A percentile compares a stretch with the other conserved stretches of the same genome.
Evolutionary conservation across 2,329 filamentous ascomycete species (phyloP).

Genomic region (Ascochyta lentis): DNA sequence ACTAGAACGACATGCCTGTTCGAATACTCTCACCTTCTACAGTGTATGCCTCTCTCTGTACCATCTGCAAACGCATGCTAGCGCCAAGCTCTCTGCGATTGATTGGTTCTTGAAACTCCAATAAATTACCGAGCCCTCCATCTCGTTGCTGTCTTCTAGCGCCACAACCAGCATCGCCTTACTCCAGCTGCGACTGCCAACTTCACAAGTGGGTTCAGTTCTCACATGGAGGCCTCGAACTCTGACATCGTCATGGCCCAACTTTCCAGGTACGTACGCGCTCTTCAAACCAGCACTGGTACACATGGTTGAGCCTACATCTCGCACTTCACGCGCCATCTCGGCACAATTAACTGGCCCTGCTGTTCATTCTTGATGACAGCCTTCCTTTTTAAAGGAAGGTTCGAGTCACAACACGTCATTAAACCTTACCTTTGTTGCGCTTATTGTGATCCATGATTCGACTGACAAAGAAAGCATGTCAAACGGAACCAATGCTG

Average conservation of each 20-base stretch:
- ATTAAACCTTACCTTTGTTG: background rate
- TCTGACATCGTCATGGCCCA: background rate
- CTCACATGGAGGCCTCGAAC: background rate
- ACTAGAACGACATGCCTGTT: background rate
- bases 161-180: background rate
- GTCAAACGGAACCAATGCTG: background rate
- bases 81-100: too few species aligned
- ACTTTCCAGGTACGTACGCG: background rate
- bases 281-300: background rate
- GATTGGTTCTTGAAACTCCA: background rate
- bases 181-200: background rate
- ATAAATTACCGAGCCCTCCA: too few species aligned
- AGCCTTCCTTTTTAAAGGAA: background rate
- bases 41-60: background rate
- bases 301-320: background rate
- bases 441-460: background rate
- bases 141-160: background rate
- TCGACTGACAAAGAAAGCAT: conserved; percentile 5
- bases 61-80: background rate
- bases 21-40: background rate
- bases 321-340: background rate
- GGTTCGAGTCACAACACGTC: background rate
- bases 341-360: background rate
- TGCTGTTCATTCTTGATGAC: background rate
- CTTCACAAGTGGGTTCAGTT: too few species aligned